Evolutionary conservation across 2,329 filamentous ascomycete species (phyloP), one percentile per base, ranked within the genome.

Genomic region (Aspergillus chevalieri): DNA sequence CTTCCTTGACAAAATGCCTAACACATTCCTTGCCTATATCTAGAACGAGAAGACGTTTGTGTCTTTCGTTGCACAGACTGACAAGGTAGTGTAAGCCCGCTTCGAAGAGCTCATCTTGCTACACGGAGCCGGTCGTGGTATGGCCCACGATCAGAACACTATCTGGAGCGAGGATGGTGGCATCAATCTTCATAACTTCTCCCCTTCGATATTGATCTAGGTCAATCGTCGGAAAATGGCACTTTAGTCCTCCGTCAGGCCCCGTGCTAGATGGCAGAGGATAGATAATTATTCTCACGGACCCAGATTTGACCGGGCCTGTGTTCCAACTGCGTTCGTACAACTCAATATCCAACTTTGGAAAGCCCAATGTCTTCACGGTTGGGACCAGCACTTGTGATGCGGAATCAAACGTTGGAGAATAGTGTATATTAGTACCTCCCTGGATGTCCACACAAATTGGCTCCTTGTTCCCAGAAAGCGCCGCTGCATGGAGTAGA

Each of bases 141-240:
- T 77, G 76, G 1, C 79, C 79, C 10, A 82, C 75, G 12, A 83
- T 64, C 14, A 84, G 69, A 17, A 83, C 59, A 49, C 10, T 46
- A 46, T 70, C 68, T 12, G 68, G 66, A 24, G 69, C 67, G 6
- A 74, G 56, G 15, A 73, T 57, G 7, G 68, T 73, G 48, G 73
- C 57, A 41, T 69, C 64, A 42, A 74, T 60, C 15, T 58, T 55
- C 4, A 57, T 69, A 19, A 74, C 61, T 28, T 53, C 49, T 1
- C 66, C 65, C 5, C 63, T 60, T 41, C 60, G 51, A 30, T 62
- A 59, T 15, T 52, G 46, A 47, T 57, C 56, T 8, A 74, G 49
- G 26, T 66, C 52, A 38, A 74, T 67, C 2, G 17, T 46, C 1
- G 66, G 68, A 45, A 70, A 71, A 10, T 51, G 44, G 36, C 33